These are phyloP conservation scores for Ascocoryne sarcoides DNA, from an alignment of 2,329 filamentous ascomycete genomes.

Conservation along the genomic window DNA sequence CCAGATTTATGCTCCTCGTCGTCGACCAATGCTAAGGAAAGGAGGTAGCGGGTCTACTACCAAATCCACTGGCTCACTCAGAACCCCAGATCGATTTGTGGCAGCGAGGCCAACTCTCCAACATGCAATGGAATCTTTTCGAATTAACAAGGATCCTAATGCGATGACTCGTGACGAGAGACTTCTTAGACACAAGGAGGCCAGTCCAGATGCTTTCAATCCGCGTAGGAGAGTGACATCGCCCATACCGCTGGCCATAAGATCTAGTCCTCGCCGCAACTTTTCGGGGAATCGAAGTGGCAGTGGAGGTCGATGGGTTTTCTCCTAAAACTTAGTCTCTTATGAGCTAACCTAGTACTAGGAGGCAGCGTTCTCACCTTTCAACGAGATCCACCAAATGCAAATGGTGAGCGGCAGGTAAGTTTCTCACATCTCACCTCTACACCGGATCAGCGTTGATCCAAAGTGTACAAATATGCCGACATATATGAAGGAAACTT, in stretches of 20 bases:
- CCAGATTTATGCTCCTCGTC: conserved; percentile 2
- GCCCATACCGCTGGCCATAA: conserved; percentile 14
- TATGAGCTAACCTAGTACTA: conserved; percentile 10
- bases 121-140: conserved; percentile 39
- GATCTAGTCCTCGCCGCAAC: conserved; percentile 12
- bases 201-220: conserved; percentile 44
- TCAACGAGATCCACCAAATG: conserved; percentile 19
- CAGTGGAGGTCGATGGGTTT: conserved; percentile 14
- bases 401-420: conserved; percentile 25
- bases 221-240: conserved; percentile 27
- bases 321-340: not conserved
- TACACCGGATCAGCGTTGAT: no score
- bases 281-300: conserved; percentile 21
- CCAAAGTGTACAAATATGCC: no score
- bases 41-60: conserved; percentile 11
- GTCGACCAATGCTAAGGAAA: conserved; percentile 16
- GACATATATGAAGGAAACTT: not conserved
- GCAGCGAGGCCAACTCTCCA: conserved; percentile 35
- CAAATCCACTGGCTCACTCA: conserved; percentile 13
- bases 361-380: conserved; percentile 26
- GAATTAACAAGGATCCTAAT: conserved; percentile 39
- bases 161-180: conserved; percentile 39
- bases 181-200: conserved; percentile 34
- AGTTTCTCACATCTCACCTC: conserved; percentile 5
- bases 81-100: conserved; percentile 50